Evolutionary conservation across 2,329 filamentous ascomycete genomes (phyloP), one percentile per base, ranked within the genome.

Genomic region (Nigrograna mackinnonii): DNA sequence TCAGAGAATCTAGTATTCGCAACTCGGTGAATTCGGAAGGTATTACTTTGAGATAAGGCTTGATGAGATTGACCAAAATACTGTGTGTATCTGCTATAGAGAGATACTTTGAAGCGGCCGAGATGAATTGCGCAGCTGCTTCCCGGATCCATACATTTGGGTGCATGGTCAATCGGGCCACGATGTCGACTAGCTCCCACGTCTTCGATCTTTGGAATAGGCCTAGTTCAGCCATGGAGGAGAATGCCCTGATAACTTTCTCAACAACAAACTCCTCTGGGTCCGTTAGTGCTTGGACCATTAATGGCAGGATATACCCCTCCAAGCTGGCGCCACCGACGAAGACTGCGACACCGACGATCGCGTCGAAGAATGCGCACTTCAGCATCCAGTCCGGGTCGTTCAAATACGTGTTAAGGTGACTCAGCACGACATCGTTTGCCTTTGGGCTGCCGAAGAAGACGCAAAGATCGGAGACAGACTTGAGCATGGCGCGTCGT

Each of bases 371-470:
- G 64, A 97, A 97, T 3, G 92, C 91, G 58, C 91, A 96, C 67
- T 96, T 96, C 22, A 99, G 74, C 66, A 90, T 90, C 94, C 94
- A 99, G 64, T 99, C 91, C 31, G 87, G 84, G 58, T 97, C 94
- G 54, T 99, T 99, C 6, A 99, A 73, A 58, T 99, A 99, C 0
- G 94, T 99, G 62, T 97, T 97, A 20, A 99, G 76, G 70, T 99
- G 94, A 22, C 91, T 95, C 17, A 99, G 75, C 13, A 99, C 85
- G n/a, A 99, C 89, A 62, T 99, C 94, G 64, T 95, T 96, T 1
- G 92, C 87, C 60, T 91, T 87, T n/a, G 85, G 80, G 47, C 88
- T 91, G 3, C 90, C 91, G 54, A 99, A 97, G 68, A 99, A 97
- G 53, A 96, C 84, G 64, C 94, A 99, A 1, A 99, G 77, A 49